Evolutionary conservation across 129 eudicot genomes (phyloP), one percentile per base, ranked within the genome.

Genomic region (Smallanthus sonchifolius): DNA sequence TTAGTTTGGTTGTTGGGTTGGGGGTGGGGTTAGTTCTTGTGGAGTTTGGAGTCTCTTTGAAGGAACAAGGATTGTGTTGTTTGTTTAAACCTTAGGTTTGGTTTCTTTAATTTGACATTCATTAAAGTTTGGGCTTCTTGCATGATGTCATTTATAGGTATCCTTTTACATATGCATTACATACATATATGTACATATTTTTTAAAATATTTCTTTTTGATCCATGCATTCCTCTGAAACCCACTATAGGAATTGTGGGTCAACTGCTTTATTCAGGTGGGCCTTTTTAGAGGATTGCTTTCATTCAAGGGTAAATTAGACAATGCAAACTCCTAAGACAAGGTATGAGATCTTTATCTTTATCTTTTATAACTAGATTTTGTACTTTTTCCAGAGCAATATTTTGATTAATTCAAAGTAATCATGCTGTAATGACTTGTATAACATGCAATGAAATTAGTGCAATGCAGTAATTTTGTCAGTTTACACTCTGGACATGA

Each of bases 41-140:
- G 83, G 92, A 87, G 85, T 72, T 14, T 85, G 78, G 96, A 87
- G 89, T 92, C 77, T 79, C 88, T 89, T 90, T 87, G 86, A 90
- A 92, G 95, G 67, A 87, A 73, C 64, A 84, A 90, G 91, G 73
- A 87, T 78, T 72, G 61, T 76, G 55, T 76, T 72, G 79, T 79
- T 85, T 79, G 76, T 84, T 84, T 74, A 48, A 66, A 52, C 30
- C 44, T 54, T 63, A 39, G 61, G 54, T 74, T 76, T 11, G 52
- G 14, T 69, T 64, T 62, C 35, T 16, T 49, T 19, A 70, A 56
- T 65, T 84, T 77, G 85, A 56, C 73, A 70, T 67, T 57, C 61
- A 71, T 79, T 87, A 77, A 78, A 70, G 66, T 67, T 77, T 66
- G 67, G 74, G 75, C 57, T 69, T 79, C 73, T 77, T 69, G 40